Conservation (phyloP, 495 filamentous ascomycete species). For the Talaromyces liani region DNA sequence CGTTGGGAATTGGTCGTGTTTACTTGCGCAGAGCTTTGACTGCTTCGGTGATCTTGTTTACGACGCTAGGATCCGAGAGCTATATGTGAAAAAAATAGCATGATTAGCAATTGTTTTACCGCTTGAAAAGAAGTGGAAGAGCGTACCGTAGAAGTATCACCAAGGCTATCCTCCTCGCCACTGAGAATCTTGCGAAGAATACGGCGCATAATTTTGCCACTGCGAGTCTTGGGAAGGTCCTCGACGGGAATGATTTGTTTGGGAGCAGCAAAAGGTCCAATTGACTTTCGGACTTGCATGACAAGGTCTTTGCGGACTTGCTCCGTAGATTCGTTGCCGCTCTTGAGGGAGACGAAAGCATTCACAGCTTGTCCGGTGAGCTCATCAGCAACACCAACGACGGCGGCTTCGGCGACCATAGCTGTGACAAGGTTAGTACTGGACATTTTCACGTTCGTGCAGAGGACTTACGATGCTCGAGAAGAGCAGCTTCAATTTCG, state of each 20-base stretch:
- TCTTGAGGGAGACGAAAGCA: slow-evolving; percentile 91
- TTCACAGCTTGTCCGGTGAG: slow-evolving; percentile 95
- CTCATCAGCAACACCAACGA: slow-evolving; percentile 89
- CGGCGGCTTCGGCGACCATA: slow-evolving; percentile 86
- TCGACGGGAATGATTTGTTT: slow-evolving; percentile 86
- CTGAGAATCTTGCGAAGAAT: slow-evolving; percentile 95
- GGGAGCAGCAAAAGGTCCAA: slow-evolving; percentile 94
- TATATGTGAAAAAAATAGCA: slow-evolving; percentile 21
- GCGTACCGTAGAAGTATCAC: slow-evolving; percentile 85
- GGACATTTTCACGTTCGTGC: background rate
- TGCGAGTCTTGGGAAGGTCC: slow-evolving; percentile 92
- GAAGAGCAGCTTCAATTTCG: slow-evolving; percentile 92
- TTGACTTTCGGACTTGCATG: slow-evolving; percentile 91
- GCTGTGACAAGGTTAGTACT: slow-evolving; percentile 20
- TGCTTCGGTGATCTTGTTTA: slow-evolving; percentile 77
- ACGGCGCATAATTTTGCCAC: slow-evolving; percentile 97
- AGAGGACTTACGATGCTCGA: slow-evolving; percentile 67
- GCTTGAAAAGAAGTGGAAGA: background rate
- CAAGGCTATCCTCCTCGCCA: slow-evolving; percentile 93
- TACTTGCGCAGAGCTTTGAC: slow-evolving; percentile 60
- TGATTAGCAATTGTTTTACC: background rate
- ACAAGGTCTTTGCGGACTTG: slow-evolving; percentile 88
- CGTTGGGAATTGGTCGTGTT: background rate
- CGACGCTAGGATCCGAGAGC: slow-evolving; percentile 85
- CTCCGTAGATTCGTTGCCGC: slow-evolving; percentile 68